Conservation (phyloP, 805 yeast genomes). For the Metschnikowia noctiluminum region DNA sequence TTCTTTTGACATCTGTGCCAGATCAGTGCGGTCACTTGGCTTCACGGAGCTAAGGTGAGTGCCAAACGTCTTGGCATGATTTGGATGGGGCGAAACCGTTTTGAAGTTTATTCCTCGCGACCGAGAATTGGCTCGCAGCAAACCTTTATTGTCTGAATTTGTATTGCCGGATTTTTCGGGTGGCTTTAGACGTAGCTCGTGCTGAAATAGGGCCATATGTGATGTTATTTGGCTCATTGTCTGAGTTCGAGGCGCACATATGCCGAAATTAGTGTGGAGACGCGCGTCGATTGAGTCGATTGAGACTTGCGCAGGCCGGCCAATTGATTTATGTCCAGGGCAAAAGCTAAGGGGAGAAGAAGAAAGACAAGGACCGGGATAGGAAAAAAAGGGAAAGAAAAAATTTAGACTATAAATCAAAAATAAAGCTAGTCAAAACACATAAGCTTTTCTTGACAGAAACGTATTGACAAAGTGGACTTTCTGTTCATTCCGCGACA, state of each 20-base stretch:
- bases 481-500: too few species aligned
- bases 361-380: too few species aligned
- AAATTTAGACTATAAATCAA: too few species aligned
- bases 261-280: background rate
- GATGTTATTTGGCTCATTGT: background rate
- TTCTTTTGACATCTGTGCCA: background rate
- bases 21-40: background rate
- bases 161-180: background rate
- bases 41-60: background rate
- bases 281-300: background rate
- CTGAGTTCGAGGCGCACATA: background rate
- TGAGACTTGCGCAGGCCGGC: too few species aligned
- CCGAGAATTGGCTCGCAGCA: conserved; percentile 15
- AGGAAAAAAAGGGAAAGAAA: too few species aligned
- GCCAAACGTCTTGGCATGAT: background rate
- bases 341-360: background rate
- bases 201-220: conserved; percentile 2
- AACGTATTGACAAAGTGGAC: too few species aligned
- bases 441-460: too few species aligned
- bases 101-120: conserved; percentile 33
- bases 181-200: conserved; percentile 4
- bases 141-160: background rate
- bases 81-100: conserved; percentile 10
- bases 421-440: too few species aligned
- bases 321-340: too few species aligned